phyloP scores from a whole-genome alignment of 139 green algal species.

The Mychonastes homosphaera region DNA sequence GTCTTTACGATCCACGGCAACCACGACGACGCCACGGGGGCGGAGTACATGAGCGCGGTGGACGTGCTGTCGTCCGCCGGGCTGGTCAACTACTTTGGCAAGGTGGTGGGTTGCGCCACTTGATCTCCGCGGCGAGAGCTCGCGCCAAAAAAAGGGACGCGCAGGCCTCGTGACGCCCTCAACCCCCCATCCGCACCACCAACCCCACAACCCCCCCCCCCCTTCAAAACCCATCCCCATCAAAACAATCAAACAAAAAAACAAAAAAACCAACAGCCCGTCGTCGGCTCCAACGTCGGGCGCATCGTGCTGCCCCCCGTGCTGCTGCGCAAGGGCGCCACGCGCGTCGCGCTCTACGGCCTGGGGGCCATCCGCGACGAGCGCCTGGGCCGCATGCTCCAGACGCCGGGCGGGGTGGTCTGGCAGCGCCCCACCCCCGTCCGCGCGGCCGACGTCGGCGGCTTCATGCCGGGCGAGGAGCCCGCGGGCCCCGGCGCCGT shows the following conservation, averaged over 20 bases:
- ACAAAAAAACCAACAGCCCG: neutral
- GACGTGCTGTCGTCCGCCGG: constrained; percentile 76
- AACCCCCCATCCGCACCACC: no score
- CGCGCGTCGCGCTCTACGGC: constrained; percentile 88
- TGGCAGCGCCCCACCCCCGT: constrained; percentile 38
- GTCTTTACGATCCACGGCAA: constrained; percentile 99
- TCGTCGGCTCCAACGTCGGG: constrained; percentile 26
- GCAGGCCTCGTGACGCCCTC: no score
- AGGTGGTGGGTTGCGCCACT: constrained; percentile 38
- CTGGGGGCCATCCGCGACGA: constrained; percentile 92
- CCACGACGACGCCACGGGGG: constrained; percentile 89
- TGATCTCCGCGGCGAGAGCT: neutral
- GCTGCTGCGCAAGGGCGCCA: constrained; percentile 72
- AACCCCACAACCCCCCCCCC: neutral
- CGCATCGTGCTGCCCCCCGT: constrained; percentile 41
- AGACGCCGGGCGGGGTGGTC: constrained; percentile 54
- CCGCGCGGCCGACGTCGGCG: neutral
- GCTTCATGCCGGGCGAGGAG: neutral
- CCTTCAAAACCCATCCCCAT: neutral
- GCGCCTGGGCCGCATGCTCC: constrained; percentile 79
- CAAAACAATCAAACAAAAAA: neutral
- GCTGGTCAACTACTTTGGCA: constrained; percentile 99
- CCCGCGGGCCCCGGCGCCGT: no score
- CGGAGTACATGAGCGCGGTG: constrained; percentile 84
- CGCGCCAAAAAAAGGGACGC: no score